Base-by-base conservation (phyloP, 495 filamentous ascomycete species). In the Extremus antarcticus region DNA sequence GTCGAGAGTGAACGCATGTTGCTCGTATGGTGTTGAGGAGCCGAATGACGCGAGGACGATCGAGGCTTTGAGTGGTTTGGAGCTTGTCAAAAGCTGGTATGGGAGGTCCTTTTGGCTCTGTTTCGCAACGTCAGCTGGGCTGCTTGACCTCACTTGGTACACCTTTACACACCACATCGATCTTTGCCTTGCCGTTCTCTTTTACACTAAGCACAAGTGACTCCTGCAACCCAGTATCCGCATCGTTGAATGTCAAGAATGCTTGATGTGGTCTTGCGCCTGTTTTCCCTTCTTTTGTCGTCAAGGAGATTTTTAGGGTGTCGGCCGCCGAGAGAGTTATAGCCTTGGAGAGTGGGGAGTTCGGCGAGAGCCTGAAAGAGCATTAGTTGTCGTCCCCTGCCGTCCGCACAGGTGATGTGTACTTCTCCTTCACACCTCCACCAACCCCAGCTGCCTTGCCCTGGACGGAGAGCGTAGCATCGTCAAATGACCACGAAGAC, bases 31-130 rank as follows among this genome's bases (percentile, higher is more conserved):
- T 17, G 78, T 71, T 4, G 88, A 78, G 24, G 78, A 73, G 46
- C 92, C 92, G 63, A 95, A 96, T 0, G 89, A 94, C 51, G 78
- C 94, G 55, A 98, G 79, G 46, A 94, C 75, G 25, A 98, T 71
- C 46, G 81, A 85, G 19, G 88, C 90, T 61, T 80, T 70, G 67
- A 96, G 76, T 11, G 88, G 79, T 45, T 78, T 63, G 23, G 77
- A 65, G 4, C 83, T 73, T 40, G 76, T 69, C 57, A 94, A 80
- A 60, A 97, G 79, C 71, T 94, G 89, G 39, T 82, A 56, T 24
- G 92, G 94, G 54, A 98, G 78, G 65, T 96, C 92, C 73, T 89
- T 92, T 56, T 90, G 86, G 47, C 82, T 79, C 91, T 95, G 67
- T 46, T 43, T 25, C 3, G 17, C 9, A 23, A 2, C 49, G 3